Conservation (phyloP, 345 rosid genomes). For the Cardamine resedifolia region DNA sequence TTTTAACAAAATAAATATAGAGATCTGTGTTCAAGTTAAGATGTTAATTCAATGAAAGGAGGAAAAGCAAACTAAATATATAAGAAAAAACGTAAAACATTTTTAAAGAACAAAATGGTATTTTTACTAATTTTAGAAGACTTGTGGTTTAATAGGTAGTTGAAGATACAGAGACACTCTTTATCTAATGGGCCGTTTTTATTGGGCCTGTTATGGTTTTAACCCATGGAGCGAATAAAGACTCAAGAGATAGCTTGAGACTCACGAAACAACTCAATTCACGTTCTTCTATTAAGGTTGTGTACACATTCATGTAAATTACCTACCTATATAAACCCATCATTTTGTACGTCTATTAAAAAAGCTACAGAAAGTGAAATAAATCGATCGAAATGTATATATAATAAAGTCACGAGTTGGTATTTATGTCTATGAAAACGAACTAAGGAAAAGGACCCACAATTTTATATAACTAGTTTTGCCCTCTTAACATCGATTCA, state of each 20-base stretch:
- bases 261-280: constrained; percentile 18
- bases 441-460: constrained; percentile 17
- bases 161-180: neutral
- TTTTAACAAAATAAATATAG: neutral
- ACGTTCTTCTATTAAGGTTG: neutral
- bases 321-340: neutral
- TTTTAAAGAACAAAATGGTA: neutral
- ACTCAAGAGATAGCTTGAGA: constrained; percentile 8
- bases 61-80: neutral
- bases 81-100: neutral
- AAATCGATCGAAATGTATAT: constrained; percentile 14
- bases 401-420: constrained; percentile 25
- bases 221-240: neutral
- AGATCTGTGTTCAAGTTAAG: constrained; percentile 1
- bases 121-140: neutral
- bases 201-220: neutral
- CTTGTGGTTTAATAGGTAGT: neutral
- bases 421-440: constrained; percentile 26
- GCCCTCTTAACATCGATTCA: constrained; percentile 34
- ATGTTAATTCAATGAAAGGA: neutral
- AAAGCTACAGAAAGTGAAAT: constrained; percentile 7
- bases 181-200: neutral
- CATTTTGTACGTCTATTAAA: neutral
- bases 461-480: too few relatives aligned
- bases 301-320: neutral